These are phyloP conservation scores for Aspergillus aculeatus DNA, from an alignment of 2,329 filamentous ascomycete species.

Conservation along the genomic window DNA sequence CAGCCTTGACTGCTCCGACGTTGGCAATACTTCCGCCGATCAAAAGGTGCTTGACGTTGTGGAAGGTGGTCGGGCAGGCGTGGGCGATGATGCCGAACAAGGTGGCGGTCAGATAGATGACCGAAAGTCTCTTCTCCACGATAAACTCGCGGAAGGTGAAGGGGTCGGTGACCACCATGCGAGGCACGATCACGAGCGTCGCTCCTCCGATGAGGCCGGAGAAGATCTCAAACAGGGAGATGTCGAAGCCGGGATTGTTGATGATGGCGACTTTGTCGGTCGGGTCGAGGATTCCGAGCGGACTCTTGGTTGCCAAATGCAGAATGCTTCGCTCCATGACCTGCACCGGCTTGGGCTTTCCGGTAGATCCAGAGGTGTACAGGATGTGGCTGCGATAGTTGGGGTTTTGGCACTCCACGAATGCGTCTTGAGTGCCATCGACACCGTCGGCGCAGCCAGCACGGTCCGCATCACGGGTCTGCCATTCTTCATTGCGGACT, in stretches of 20 bases:
- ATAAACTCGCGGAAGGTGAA: slow-evolving; percentile 10
- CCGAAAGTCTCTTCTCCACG: neutral
- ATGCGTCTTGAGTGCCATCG: neutral
- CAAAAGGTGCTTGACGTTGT: slow-evolving; percentile 6
- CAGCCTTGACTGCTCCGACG: slow-evolving; percentile 6
- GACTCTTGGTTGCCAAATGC: slow-evolving; percentile 7
- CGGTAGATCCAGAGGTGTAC: slow-evolving; percentile 67
- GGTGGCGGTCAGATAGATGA: slow-evolving; percentile 9
- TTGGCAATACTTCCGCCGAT: slow-evolving; percentile 14
- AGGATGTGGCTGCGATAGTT: slow-evolving; percentile 29
- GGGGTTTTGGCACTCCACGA: neutral
- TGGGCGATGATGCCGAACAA: slow-evolving; percentile 12
- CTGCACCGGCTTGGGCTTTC: slow-evolving; percentile 73
- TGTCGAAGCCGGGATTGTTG: slow-evolving; percentile 19
- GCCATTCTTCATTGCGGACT: neutral
- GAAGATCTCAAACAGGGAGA: slow-evolving; percentile 15
- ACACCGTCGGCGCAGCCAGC: neutral
- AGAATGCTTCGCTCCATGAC: slow-evolving; percentile 57
- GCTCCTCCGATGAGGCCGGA: slow-evolving; percentile 11
- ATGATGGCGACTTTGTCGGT: slow-evolving; percentile 14
- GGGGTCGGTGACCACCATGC: slow-evolving; percentile 10
- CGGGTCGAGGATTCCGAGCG: slow-evolving; percentile 10
- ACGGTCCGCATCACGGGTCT: neutral
- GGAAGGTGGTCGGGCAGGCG: slow-evolving; percentile 11
- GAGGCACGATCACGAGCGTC: slow-evolving; percentile 12